Evolutionary conservation across 305 asterid genomes (phyloP).

Genomic region (Petunia hybrid): DNA sequence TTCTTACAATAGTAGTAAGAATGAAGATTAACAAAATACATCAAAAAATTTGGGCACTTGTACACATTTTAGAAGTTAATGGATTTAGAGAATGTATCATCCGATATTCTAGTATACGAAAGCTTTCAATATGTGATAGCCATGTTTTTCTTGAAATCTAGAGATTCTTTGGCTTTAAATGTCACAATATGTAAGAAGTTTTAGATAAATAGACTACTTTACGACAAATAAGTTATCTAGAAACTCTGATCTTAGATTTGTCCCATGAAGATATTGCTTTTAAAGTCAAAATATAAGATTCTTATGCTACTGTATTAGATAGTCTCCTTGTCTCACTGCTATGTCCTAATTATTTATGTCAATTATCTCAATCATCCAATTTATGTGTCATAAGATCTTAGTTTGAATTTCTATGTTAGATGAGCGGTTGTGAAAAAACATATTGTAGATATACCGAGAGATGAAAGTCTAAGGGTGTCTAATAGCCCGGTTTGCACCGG

Average conservation of each 20-base stretch:
- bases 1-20: background rate
- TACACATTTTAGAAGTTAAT: background rate
- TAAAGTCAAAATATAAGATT: too few species aligned
- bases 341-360: background rate
- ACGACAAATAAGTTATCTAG: background rate
- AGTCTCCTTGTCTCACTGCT: background rate
- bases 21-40: background rate
- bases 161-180: background rate
- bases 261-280: too few species aligned
- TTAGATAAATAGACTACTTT: background rate
- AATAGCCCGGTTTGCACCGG: too few species aligned
- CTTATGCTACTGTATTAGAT: background rate
- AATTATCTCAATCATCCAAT: background rate
- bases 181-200: slow-evolving; percentile 9
- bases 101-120: slow-evolving; percentile 2
- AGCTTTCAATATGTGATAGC: background rate
- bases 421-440: background rate
- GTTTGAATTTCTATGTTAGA: background rate
- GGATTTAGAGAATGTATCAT: slow-evolving; percentile 3
- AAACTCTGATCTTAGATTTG: background rate
- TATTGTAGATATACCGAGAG: background rate
- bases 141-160: background rate
- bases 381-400: background rate
- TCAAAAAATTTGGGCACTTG: background rate
- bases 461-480: too few species aligned